phyloP scores from a whole-genome alignment of 257 asterid genomes.

The Nicotiana obtusifolia region DNA sequence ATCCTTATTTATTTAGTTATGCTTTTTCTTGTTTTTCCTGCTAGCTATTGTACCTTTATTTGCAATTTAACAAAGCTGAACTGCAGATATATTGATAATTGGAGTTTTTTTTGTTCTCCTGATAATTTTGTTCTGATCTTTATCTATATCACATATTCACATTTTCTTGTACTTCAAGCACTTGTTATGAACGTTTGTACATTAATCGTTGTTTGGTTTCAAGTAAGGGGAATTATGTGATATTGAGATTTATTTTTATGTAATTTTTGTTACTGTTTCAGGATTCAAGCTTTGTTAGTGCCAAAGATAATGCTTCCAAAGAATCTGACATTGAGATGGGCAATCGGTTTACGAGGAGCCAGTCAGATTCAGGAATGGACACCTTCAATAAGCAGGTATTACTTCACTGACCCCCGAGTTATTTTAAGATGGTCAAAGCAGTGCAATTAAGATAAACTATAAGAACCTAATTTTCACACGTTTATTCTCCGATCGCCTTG shows the following conservation, averaged over 20 bases:
- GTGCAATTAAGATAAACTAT: neutral
- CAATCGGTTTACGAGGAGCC: conserved; percentile 42
- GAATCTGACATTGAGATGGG: conserved; percentile 77
- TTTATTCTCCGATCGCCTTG: neutral
- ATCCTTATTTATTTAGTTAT: neutral
- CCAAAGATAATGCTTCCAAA: conserved; percentile 32
- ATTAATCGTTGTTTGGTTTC: neutral
- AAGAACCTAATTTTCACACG: neutral
- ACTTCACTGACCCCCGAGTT: neutral
- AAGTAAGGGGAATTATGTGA: neutral
- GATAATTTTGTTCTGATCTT: neutral
- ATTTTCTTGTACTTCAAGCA: neutral
- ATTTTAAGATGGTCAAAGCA: neutral
- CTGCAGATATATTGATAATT: neutral
- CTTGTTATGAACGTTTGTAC: neutral
- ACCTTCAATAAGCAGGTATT: conserved; percentile 66
- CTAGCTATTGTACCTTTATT: neutral
- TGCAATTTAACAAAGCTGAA: neutral
- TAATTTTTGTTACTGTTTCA: conserved; percentile 12
- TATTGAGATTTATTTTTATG: neutral
- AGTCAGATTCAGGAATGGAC: conserved; percentile 66
- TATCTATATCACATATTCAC: neutral
- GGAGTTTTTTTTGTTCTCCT: neutral
- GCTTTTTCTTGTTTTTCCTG: neutral
- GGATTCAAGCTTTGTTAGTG: conserved; percentile 59